Percentiles rank a stretch among this genome's conserved stretches.
These are phyloP conservation scores for Diaporthe caulivora DNA, from an alignment of 2,329 filamentous ascomycete genomes.

Conservation along the genomic window DNA sequence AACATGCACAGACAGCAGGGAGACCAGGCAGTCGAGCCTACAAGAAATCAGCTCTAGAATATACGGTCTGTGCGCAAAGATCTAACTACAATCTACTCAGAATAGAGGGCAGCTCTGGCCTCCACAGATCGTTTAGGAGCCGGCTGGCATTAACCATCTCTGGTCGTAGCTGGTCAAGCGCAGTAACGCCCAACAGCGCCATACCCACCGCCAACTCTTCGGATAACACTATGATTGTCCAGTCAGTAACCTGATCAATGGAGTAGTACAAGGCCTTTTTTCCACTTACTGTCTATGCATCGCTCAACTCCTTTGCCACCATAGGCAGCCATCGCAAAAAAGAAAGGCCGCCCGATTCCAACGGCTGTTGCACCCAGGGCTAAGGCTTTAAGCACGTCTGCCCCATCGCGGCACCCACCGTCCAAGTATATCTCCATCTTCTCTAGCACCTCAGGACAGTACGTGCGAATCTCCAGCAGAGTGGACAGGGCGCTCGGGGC, in stretches of 20 bases:
- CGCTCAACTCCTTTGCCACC: slow-evolving; percentile 36
- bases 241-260: background rate
- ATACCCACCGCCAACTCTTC: slow-evolving; percentile 55
- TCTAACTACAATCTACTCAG: slow-evolving; percentile 38
- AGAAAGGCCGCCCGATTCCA: slow-evolving; percentile 56
- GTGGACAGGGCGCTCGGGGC: slow-evolving; percentile 43
- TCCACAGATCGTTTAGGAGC: slow-evolving; percentile 49
- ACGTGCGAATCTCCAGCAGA: slow-evolving; percentile 65
- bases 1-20: slow-evolving; percentile 3
- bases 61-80: background rate
- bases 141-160: slow-evolving; percentile 61
- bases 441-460: slow-evolving; percentile 62
- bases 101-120: slow-evolving; percentile 46
- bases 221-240: slow-evolving; percentile 40
- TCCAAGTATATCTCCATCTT: slow-evolving; percentile 67
- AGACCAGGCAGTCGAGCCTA: background rate
- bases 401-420: slow-evolving; percentile 66
- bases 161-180: slow-evolving; percentile 60
- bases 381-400: slow-evolving; percentile 67
- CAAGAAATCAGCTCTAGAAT: background rate
- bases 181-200: slow-evolving; percentile 62
- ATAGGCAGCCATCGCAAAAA: slow-evolving; percentile 53
- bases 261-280: background rate
- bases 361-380: slow-evolving; percentile 66
- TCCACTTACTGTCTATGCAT: slow-evolving; percentile 39